A percentile compares a stretch with the other conserved stretches of the same genome.
Evolutionary conservation across 768 basidiomycete species (phyloP).

Genomic region (Russula sp.): DNA sequence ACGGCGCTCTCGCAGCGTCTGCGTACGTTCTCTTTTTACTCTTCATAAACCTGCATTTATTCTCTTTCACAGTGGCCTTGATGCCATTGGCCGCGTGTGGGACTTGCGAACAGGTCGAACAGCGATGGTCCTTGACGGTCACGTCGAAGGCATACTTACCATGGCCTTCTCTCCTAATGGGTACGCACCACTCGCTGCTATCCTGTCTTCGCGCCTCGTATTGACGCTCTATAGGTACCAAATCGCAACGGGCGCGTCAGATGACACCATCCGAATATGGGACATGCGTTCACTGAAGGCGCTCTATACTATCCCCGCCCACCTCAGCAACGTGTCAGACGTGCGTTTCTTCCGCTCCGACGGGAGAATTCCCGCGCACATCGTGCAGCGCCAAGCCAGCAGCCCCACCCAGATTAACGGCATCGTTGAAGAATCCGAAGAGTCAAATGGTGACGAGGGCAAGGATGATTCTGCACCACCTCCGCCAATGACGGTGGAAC

Average conservation of each 20-base stretch:
- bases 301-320: conserved; percentile 95
- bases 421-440: conserved; percentile 37
- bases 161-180: conserved; percentile 95
- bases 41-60: background rate
- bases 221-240: conserved; percentile 65
- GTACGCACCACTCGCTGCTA: conserved; percentile 45
- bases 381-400: conserved; percentile 33
- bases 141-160: conserved; percentile 87
- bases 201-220: conserved; percentile 2
- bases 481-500: conserved; percentile 20
- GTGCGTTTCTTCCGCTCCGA: conserved; percentile 87
- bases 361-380: conserved; percentile 43
- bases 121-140: conserved; percentile 97
- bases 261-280: conserved; percentile 99
- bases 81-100: conserved; percentile 97
- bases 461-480: conserved; percentile 15
- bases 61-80: conserved; percentile 66
- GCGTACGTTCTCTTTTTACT: conserved; percentile 56
- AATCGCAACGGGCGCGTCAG: conserved; percentile 94
- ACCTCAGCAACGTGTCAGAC: conserved; percentile 92
- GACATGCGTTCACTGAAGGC: conserved; percentile 91
- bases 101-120: conserved; percentile 93
- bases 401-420: conserved; percentile 48
- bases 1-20: conserved; percentile 89
- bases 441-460: conserved; percentile 34